These are phyloP conservation scores for Ganoderma lucidum DNA, from an alignment of 1,284 basidiomycete species.

Conservation along the genomic window DNA sequence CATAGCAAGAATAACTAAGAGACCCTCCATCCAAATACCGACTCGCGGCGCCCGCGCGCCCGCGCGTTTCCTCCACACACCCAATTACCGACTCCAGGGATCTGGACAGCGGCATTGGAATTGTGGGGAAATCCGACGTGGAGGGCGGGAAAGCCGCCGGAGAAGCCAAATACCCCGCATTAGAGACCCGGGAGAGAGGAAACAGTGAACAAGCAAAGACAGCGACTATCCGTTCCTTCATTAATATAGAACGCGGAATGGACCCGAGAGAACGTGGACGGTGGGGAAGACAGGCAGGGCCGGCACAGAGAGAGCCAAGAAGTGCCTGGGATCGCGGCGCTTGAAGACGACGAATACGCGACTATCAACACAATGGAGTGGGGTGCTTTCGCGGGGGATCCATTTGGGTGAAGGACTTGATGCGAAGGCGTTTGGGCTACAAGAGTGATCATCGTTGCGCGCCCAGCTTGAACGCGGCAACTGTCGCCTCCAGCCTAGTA, in stretches of 20 bases:
- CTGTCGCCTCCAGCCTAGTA: conserved; percentile 27
- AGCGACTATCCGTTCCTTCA: conserved; percentile 31
- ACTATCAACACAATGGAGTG: not conserved
- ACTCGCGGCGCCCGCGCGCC: conserved; percentile 26
- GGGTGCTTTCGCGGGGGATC: not conserved
- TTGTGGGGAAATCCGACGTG: not conserved
- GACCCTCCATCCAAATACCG: conserved; percentile 12
- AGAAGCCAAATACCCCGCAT: conserved; percentile 10
- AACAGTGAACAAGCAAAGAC: conserved; percentile 33
- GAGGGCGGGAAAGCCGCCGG: not conserved
- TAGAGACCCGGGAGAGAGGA: conserved; percentile 26
- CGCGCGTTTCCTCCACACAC: not conserved
- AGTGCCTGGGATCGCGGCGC: conserved; percentile 21
- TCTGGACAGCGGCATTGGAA: conserved; percentile 7
- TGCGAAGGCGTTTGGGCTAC: not conserved
- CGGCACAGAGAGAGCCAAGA: conserved; percentile 16
- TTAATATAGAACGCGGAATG: conserved; percentile 29
- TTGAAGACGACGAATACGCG: conserved; percentile 1
- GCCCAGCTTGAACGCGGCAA: conserved; percentile 23
- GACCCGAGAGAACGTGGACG: conserved; percentile 13
- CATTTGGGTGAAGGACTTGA: not conserved
- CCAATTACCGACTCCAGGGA: conserved; percentile 18
- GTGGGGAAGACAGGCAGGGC: conserved; percentile 13
- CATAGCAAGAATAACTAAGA: conserved; percentile 29
- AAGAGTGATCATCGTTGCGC: conserved; percentile 14